These are phyloP conservation scores for Malus asiatica DNA, from an alignment of 306 rosid genomes.

Conservation along the genomic window DNA sequence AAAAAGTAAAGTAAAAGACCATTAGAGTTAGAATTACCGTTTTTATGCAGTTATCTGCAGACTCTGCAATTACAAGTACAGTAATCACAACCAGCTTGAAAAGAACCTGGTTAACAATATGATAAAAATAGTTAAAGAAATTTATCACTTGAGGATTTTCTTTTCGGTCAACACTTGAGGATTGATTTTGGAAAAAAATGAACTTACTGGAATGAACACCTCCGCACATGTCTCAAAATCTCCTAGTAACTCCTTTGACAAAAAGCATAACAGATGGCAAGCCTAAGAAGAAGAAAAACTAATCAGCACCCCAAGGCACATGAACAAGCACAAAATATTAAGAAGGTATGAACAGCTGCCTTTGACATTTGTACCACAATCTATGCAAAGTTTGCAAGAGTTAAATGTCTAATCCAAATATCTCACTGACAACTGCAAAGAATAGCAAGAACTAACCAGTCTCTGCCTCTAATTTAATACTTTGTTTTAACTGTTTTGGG, in stretches of 20 bases:
- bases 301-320: neutral
- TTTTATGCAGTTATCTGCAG: slow-evolving; percentile 95
- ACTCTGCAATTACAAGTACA: slow-evolving; percentile 98
- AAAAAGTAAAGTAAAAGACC: neutral
- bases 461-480: neutral
- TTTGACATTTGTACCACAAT: neutral
- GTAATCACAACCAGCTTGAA: slow-evolving; percentile 99
- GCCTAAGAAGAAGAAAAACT: slow-evolving; percentile 44
- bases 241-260: slow-evolving; percentile 90
- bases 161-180: neutral
- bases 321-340: slow-evolving; percentile 6
- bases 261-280: slow-evolving; percentile 84
- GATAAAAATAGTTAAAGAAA: slow-evolving; percentile 22
- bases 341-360: neutral
- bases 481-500: neutral
- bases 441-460: neutral
- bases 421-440: slow-evolving; percentile 5
- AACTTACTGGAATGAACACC: slow-evolving; percentile 87
- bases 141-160: neutral
- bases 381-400: neutral
- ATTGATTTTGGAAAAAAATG: slow-evolving; percentile 1
- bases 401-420: neutral
- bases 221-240: slow-evolving; percentile 97
- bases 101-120: slow-evolving; percentile 70
- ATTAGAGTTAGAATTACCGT: slow-evolving; percentile 50